A percentile compares a stretch with the other conserved stretches of the same genome.
Evolutionary conservation across 495 filamentous ascomycete genomes (phyloP).

Genomic region (Bacidia rubella): DNA sequence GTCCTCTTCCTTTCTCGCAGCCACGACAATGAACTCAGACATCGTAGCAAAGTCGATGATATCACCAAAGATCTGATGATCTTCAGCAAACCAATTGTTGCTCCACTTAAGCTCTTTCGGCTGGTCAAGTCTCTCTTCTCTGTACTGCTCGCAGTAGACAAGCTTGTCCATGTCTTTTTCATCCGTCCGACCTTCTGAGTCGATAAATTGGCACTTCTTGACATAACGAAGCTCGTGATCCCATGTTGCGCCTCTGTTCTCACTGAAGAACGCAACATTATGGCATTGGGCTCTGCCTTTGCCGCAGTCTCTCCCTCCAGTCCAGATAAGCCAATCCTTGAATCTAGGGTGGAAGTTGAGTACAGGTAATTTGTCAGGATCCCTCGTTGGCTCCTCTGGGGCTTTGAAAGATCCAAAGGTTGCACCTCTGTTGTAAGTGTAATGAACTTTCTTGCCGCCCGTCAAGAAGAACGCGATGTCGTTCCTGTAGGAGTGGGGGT

Average conservation of each 20-base stretch:
- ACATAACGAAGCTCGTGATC: slow-evolving; percentile 50
- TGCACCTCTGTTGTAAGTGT: slow-evolving; percentile 60
- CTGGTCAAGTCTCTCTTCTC: slow-evolving; percentile 43
- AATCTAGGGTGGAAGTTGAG: slow-evolving; percentile 68
- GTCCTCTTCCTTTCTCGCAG: slow-evolving; percentile 48
- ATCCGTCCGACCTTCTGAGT: slow-evolving; percentile 43
- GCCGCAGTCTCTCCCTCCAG: slow-evolving; percentile 48
- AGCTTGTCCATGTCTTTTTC: slow-evolving; percentile 39
- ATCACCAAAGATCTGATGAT: slow-evolving; percentile 42
- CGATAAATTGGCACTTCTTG: slow-evolving; percentile 68
- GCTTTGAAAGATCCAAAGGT: slow-evolving; percentile 55
- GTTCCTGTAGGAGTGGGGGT: slow-evolving; percentile 63
- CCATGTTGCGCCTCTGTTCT: slow-evolving; percentile 69
- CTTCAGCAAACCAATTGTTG: slow-evolving; percentile 57
- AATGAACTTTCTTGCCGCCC: slow-evolving; percentile 49
- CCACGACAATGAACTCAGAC: slow-evolving; percentile 90
- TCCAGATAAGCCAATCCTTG: slow-evolving; percentile 84
- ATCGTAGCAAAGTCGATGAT: slow-evolving; percentile 82
- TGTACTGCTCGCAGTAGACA: slow-evolving; percentile 67
- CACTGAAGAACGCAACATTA: slow-evolving; percentile 52
- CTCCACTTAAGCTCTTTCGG: slow-evolving; percentile 58
- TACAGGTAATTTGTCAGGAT: slow-evolving; percentile 29
- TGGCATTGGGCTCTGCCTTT: slow-evolving; percentile 43
- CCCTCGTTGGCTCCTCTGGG: slow-evolving; percentile 30
- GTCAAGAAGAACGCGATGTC: slow-evolving; percentile 82